Evolutionary conservation across 768 basidiomycete species (phyloP).

Genomic region (Tephrocybe sp.): DNA sequence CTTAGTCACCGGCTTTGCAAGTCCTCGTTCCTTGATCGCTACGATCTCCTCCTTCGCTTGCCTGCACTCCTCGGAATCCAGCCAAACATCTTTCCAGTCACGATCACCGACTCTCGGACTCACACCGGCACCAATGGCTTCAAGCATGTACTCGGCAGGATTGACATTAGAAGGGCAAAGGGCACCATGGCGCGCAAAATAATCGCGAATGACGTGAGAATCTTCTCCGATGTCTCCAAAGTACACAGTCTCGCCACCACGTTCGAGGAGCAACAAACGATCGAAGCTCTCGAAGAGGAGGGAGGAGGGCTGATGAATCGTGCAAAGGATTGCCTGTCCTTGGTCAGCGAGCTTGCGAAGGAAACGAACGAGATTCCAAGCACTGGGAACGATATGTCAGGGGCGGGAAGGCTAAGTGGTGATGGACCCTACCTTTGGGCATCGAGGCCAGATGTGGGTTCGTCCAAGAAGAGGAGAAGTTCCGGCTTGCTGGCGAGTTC

Average conservation of each 20-base stretch:
- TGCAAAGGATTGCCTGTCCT: slow-evolving; percentile 89
- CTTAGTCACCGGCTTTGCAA: slow-evolving; percentile 40
- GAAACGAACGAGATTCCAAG: slow-evolving; percentile 84
- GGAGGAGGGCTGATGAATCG: slow-evolving; percentile 87
- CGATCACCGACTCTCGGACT: slow-evolving; percentile 69
- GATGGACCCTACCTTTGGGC: slow-evolving; percentile 33
- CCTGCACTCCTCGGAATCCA: slow-evolving; percentile 62
- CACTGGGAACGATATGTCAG: slow-evolving; percentile 45
- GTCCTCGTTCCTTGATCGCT: slow-evolving; percentile 45
- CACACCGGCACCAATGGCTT: slow-evolving; percentile 85
- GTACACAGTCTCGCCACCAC: slow-evolving; percentile 91
- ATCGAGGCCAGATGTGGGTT: slow-evolving; percentile 45
- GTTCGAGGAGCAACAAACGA: slow-evolving; percentile 63
- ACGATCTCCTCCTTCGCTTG: slow-evolving; percentile 43
- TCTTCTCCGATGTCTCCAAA: slow-evolving; percentile 86
- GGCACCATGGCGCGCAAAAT: slow-evolving; percentile 78
- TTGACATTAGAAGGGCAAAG: slow-evolving; percentile 76
- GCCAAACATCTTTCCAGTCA: slow-evolving; percentile 89
- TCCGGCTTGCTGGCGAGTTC: slow-evolving; percentile 88
- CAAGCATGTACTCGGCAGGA: slow-evolving; percentile 78
- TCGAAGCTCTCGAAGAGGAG: slow-evolving; percentile 88
- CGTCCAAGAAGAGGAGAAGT: slow-evolving; percentile 69
- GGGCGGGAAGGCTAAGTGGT: slow-evolving; percentile 46
- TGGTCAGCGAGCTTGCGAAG: slow-evolving; percentile 79
- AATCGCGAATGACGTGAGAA: slow-evolving; percentile 64